phyloP scores from a whole-genome alignment of 768 basidiomycete species.

The Amanita fuliginea region DNA sequence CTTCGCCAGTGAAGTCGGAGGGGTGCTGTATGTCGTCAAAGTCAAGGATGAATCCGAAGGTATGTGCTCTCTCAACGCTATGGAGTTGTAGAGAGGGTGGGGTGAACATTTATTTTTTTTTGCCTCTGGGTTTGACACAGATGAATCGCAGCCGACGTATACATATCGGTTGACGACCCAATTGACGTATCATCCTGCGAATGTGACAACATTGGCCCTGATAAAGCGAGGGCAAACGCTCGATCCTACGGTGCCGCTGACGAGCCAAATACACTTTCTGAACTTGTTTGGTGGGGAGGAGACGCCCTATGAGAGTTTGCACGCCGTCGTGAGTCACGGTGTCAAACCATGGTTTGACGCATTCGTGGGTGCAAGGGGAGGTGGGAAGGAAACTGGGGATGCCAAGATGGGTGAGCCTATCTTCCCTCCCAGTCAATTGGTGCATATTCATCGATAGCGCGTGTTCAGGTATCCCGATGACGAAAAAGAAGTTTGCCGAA shows the following conservation, averaged over 20 bases:
- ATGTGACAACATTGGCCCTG: slow-evolving; percentile 81
- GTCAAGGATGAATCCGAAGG: slow-evolving; percentile 66
- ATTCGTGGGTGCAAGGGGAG: slow-evolving; percentile 77
- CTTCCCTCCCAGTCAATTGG: background rate
- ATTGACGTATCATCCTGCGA: slow-evolving; percentile 69
- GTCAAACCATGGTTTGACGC: slow-evolving; percentile 99
- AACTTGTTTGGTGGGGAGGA: slow-evolving; percentile 86
- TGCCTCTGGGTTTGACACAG: slow-evolving; percentile 22
- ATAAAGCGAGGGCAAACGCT: slow-evolving; percentile 86
- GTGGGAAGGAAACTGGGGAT: slow-evolving; percentile 59
- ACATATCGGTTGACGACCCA: slow-evolving; percentile 60
- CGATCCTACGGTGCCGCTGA: slow-evolving; percentile 70
- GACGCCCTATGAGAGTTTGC: slow-evolving; percentile 91
- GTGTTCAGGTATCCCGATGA: slow-evolving; percentile 75
- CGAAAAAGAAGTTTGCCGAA: slow-evolving; percentile 99
- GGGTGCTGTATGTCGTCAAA: slow-evolving; percentile 77
- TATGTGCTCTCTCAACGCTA: slow-evolving; percentile 18
- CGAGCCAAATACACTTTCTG: slow-evolving; percentile 81
- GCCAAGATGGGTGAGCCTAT: slow-evolving; percentile 55
- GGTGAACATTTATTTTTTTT: background rate
- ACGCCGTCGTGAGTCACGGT: slow-evolving; percentile 88
- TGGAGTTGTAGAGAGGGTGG: slow-evolving; percentile 6
- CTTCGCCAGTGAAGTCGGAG: slow-evolving; percentile 68
- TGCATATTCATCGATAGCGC: background rate
- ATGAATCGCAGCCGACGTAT: slow-evolving; percentile 54